Conservation (phyloP, 495 filamentous ascomycete species). For the Endocarpon pusillum region DNA sequence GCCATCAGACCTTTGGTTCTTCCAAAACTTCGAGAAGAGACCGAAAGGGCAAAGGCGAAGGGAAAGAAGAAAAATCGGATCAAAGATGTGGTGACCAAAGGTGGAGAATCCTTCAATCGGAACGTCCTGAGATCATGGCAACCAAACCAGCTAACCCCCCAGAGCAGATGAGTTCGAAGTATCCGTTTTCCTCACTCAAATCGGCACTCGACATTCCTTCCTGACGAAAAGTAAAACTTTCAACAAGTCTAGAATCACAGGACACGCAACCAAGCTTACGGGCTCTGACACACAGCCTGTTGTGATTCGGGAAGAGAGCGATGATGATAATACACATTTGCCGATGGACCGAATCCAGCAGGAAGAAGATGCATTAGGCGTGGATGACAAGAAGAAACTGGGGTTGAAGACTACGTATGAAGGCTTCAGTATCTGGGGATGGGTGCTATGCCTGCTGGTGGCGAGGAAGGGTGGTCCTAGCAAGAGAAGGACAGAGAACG, state of each 20-base stretch:
- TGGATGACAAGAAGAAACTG: conserved; percentile 80
- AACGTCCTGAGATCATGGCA: background rate
- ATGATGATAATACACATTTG: background rate
- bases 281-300: background rate
- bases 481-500: conserved; percentile 15
- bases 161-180: conserved; percentile 81
- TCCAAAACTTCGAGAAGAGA: conserved; percentile 81
- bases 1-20: conserved; percentile 70
- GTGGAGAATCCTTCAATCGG: too few relatives aligned
- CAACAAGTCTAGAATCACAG: conserved; percentile 17
- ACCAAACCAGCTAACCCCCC: conserved; percentile 2
- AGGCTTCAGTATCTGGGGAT: conserved; percentile 85
- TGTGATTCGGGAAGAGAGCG: background rate
- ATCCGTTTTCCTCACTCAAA: conserved; percentile 79
- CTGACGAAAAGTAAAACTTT: conserved; percentile 67
- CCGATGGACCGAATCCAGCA: conserved; percentile 1
- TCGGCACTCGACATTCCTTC: conserved; percentile 71
- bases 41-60: conserved; percentile 36
- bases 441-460: conserved; percentile 78
- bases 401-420: conserved; percentile 74
- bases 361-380: conserved; percentile 4
- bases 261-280: background rate
- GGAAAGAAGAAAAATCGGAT: conserved; percentile 54
- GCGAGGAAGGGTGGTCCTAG: conserved; percentile 42
- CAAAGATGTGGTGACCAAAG: conserved; percentile 74